These are phyloP conservation scores for Prunus mongolica DNA, from an alignment of 306 rosid genomes.

Conservation along the genomic window DNA sequence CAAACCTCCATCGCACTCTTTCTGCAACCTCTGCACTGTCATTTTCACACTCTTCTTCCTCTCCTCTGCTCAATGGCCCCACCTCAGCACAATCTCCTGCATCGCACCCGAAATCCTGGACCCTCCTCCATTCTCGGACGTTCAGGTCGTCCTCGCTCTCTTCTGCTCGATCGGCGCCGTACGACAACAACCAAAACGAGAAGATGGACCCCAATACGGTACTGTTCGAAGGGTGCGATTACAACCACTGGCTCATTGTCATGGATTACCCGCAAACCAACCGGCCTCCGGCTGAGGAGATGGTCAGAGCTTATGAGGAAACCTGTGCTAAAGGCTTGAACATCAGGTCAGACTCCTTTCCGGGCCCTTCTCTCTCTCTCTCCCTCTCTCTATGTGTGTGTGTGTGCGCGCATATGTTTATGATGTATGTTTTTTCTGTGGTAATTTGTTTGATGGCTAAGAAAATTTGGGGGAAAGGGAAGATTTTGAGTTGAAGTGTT, in stretches of 20 bases:
- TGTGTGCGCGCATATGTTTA: not conserved
- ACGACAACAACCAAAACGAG: constrained; percentile 18
- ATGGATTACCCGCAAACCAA: constrained; percentile 56
- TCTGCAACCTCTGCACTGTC: constrained; percentile 3
- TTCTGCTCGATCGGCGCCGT: constrained; percentile 28
- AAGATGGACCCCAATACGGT: constrained; percentile 67
- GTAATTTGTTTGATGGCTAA: not conserved
- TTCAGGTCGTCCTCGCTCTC: constrained; percentile 39
- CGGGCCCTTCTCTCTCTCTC: not conserved
- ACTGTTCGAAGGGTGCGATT: constrained; percentile 87
- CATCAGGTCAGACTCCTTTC: constrained; percentile 41
- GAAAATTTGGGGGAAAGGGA: not conserved
- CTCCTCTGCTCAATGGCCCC: not conserved
- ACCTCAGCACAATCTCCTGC: not conserved
- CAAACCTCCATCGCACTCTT: constrained; percentile 35
- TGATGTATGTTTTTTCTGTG: not conserved
- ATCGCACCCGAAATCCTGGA: not conserved
- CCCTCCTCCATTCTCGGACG: constrained; percentile 27
- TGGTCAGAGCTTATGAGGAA: constrained; percentile 59
- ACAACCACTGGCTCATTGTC: constrained; percentile 80
- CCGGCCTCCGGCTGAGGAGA: constrained; percentile 49
- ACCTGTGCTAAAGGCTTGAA: constrained; percentile 77
- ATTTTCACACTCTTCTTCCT: constrained; percentile 11
- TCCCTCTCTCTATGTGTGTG: too few species aligned
- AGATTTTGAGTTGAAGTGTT: not conserved